These are phyloP conservation scores for Elongisporangium senticosum DNA, from an alignment of 352 stramenopile genomes.

Conservation along the genomic window DNA sequence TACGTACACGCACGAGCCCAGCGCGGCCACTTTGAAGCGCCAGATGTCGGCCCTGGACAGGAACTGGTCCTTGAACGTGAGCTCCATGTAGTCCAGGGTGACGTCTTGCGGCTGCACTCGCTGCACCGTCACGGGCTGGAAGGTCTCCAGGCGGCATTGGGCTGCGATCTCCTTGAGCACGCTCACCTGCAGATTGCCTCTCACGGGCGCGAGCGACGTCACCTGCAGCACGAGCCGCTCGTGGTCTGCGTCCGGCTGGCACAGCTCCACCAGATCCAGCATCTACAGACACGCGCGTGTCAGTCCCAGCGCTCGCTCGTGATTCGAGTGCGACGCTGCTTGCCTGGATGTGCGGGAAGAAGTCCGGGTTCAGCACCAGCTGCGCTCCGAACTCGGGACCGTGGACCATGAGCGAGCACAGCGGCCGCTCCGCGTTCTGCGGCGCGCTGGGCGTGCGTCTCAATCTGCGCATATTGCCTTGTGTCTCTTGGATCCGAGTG, in stretches of 20 bases:
- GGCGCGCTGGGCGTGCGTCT: constrained; percentile 26
- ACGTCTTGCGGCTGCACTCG: constrained; percentile 53
- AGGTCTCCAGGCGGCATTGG: constrained; percentile 67
- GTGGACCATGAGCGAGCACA: constrained; percentile 66
- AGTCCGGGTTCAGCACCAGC: constrained; percentile 72
- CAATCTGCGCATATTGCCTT: constrained; percentile 15
- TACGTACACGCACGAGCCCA: constrained; percentile 72
- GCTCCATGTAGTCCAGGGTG: constrained; percentile 79
- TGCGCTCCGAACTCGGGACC: constrained; percentile 68
- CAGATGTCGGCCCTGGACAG: constrained; percentile 88
- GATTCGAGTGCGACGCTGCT: neutral
- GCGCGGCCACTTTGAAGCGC: constrained; percentile 80
- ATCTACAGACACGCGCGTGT: constrained; percentile 10
- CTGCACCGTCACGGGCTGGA: constrained; percentile 47
- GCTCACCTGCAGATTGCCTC: constrained; percentile 69
- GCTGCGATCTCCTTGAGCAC: constrained; percentile 67
- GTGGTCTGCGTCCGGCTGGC: constrained; percentile 47
- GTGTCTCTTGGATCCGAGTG: neutral
- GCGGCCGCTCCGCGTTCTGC: constrained; percentile 22
- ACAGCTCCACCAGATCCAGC: constrained; percentile 56
- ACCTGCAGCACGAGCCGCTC: constrained; percentile 63
- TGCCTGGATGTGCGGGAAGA: constrained; percentile 52
- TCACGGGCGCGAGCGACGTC: constrained; percentile 49
- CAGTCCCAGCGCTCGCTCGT: neutral
- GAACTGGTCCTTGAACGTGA: constrained; percentile 90